Evolutionary conservation across 2,329 filamentous ascomycete genomes (phyloP).

Genomic region (Aspergillus sp.): DNA sequence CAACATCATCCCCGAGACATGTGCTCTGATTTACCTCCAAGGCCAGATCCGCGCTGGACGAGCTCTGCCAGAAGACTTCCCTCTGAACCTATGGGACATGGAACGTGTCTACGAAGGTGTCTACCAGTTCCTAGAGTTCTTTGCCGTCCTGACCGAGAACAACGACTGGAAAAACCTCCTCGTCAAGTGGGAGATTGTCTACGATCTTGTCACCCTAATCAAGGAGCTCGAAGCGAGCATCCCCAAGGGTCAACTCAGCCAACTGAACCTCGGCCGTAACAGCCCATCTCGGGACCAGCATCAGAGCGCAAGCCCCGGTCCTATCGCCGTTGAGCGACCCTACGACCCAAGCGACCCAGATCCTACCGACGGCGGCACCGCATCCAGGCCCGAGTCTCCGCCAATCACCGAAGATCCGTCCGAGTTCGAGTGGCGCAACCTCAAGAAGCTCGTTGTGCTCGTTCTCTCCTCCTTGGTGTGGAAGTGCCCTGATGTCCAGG

Average conservation of each 20-base stretch:
- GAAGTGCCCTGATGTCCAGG: constrained; percentile 80
- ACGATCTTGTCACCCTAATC: constrained; percentile 82
- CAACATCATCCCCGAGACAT: constrained; percentile 89
- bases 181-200: constrained; percentile 87
- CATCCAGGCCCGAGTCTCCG: constrained; percentile 47
- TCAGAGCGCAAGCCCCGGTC: constrained; percentile 34
- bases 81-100: constrained; percentile 96
- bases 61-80: constrained; percentile 81
- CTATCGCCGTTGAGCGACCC: constrained; percentile 62
- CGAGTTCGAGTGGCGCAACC: constrained; percentile 72
- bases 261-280: constrained; percentile 34
- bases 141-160: constrained; percentile 84
- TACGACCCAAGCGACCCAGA: constrained; percentile 54
- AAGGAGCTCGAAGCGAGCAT: constrained; percentile 86
- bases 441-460: constrained; percentile 89
- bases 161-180: constrained; percentile 79
- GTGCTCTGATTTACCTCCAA: constrained; percentile 91
- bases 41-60: constrained; percentile 79
- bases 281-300: constrained; percentile 30
- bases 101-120: constrained; percentile 94
- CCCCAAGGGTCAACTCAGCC: constrained; percentile 70
- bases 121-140: constrained; percentile 90
- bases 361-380: constrained; percentile 42
- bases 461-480: constrained; percentile 88
- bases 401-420: constrained; percentile 61